Base-by-base conservation (phyloP, 2,329 filamentous ascomycete species). In the Aspergillus sp. region DNA sequence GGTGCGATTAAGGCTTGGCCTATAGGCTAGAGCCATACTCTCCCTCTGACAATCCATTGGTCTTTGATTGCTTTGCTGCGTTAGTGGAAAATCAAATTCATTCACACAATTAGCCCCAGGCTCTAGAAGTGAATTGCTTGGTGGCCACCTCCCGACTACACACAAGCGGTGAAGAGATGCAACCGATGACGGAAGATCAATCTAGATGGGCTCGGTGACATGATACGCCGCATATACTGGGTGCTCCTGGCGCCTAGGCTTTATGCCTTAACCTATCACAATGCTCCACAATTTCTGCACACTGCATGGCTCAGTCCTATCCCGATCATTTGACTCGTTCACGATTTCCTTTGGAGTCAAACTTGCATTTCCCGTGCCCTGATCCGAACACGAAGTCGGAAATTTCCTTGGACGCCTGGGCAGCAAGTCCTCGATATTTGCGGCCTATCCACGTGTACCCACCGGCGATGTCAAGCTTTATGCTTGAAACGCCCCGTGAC, bases 391-490 rank as follows among this genome's bases (percentile, higher is more conserved):
- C 14, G 29, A 12, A 52, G 29, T 22, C 31, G 20, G 50, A 36
- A 36, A 22, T 46, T 6, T 14, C 22, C 53, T 26, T 10, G 26
- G 22, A n/a, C 14, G 11, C 26, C 42, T 49, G 42, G 42, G 42
- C 52, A 46, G 46, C 45, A 50, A 50, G 29, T 42, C 10, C 39
- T 51, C 20, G 26, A 56, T 45, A 11, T 29, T 20, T 29, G 46
- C 32, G 32, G 18, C 18, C 31, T 51, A 31, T 60, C 52, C n/a
- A 59, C 42, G 59, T 61, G 59, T 58, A 50, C 45, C 42, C 47
- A 49, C 32, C 42, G 24, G 45, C 31, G 20, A 22, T 58, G 56
- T 61, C 49, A 58, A 60, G 47, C 55, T 55, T 52, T 50, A 14
- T 24, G 6, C 22, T 20, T 29, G 22, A 29, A 45, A 49, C 36